Percentiles rank a stretch among this genome's conserved stretches.
These are phyloP conservation scores for Leishmania major DNA, from an alignment of 208 protist genomes.

Conservation along the genomic window DNA sequence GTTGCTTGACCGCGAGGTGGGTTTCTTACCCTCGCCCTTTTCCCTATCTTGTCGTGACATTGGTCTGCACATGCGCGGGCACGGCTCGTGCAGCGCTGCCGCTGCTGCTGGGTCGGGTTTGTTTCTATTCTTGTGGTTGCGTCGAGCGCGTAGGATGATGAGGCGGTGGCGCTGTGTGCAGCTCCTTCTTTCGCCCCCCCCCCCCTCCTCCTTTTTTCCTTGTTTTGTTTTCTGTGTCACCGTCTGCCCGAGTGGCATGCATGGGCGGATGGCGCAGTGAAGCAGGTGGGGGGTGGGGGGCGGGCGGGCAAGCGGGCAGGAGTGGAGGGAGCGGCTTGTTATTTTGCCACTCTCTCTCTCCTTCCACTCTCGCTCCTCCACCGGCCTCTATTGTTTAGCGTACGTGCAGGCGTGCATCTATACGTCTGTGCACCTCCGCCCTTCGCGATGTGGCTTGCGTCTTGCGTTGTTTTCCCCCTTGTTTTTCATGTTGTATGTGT, in stretches of 20 bases:
- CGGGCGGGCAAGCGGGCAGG: not conserved
- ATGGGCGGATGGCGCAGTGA: not conserved
- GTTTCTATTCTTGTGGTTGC: not conserved
- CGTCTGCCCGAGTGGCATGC: not conserved
- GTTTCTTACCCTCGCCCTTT: not conserved
- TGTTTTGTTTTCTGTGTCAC: not conserved
- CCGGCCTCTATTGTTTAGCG: not conserved
- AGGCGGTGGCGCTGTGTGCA: not conserved
- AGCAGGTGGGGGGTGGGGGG: too few relatives aligned
- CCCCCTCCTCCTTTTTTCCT: too few relatives aligned
- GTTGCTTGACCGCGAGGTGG: not conserved
- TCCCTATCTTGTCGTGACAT: not conserved
- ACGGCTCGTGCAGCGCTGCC: not conserved
- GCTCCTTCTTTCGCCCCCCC: too few relatives aligned
- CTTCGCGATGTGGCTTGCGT: not conserved
- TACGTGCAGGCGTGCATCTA: not conserved
- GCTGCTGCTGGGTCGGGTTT: not conserved
- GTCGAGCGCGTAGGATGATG: not conserved
- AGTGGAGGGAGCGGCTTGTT: too few relatives aligned
- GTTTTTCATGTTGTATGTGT: not conserved
- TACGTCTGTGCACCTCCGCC: not conserved
- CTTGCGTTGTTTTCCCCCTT: not conserved
- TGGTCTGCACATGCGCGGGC: not conserved
- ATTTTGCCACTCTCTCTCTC: not conserved
- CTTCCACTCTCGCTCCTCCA: not conserved